Conservation (phyloP, 2,329 filamentous ascomycete genomes). For the Fusarium piperis region DNA sequence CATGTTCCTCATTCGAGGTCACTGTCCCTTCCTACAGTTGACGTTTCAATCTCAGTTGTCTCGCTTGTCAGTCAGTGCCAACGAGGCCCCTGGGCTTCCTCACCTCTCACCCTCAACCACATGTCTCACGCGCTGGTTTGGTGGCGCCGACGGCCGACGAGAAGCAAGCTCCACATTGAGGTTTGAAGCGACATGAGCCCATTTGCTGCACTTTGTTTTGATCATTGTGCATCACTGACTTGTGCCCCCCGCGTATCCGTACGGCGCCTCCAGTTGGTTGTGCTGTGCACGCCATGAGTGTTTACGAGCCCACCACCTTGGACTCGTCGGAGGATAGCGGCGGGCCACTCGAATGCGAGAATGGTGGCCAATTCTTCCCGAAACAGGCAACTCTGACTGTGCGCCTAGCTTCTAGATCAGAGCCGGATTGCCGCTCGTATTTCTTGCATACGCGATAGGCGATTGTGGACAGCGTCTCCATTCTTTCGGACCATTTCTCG, state of each 20-base stretch:
- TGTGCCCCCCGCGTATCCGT: slow-evolving; percentile 10
- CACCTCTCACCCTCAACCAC: slow-evolving; percentile 11
- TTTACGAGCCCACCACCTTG: slow-evolving; percentile 34
- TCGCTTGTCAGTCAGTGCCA: slow-evolving; percentile 6
- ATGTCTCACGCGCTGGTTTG: slow-evolving; percentile 25
- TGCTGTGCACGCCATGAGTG: slow-evolving; percentile 12
- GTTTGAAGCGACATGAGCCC: slow-evolving; percentile 27
- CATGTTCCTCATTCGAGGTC: not conserved
- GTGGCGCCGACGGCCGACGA: slow-evolving; percentile 30
- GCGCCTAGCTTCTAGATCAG: slow-evolving; percentile 16
- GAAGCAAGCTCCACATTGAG: slow-evolving; percentile 19
- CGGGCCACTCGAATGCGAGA: slow-evolving; percentile 31
- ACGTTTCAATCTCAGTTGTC: not conserved
- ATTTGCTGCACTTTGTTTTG: slow-evolving; percentile 27
- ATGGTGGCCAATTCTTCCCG: slow-evolving; percentile 30
- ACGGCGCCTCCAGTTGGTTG: slow-evolving; percentile 34
- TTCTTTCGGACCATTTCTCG: not conserved
- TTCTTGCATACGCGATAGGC: slow-evolving; percentile 26
- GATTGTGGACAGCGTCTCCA: not conserved
- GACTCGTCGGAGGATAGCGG: slow-evolving; percentile 15
- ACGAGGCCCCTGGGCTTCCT: slow-evolving; percentile 2
- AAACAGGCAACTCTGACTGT: slow-evolving; percentile 31
- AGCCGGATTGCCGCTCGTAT: slow-evolving; percentile 31
- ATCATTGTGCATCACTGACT: slow-evolving; percentile 26
- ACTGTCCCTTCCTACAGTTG: not conserved